Conservation (phyloP, 192 early-diverging fungal species). For the Tieghemiomyces parasiticus region DNA sequence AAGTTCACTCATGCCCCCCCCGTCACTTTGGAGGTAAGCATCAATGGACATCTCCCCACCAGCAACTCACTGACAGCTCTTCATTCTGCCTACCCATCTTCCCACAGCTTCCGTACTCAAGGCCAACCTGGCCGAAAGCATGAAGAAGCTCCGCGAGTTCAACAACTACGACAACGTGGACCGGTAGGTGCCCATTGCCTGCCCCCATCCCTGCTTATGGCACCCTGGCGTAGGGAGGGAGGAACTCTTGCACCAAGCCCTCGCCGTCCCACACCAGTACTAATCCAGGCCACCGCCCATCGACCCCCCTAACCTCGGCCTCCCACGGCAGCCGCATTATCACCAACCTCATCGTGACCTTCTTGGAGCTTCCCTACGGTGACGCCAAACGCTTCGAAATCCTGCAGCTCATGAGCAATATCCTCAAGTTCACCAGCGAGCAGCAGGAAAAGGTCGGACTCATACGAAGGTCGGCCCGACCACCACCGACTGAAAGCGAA, state of each 20-base stretch:
- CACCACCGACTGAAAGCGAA: neutral
- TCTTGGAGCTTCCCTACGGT: constrained; percentile 68
- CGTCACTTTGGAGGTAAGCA: too few species aligned
- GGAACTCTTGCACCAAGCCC: neutral
- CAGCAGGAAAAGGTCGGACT: constrained; percentile 70
- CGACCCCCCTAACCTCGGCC: neutral
- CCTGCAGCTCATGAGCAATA: constrained; percentile 73
- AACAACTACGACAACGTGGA: constrained; percentile 68
- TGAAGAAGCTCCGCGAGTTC: constrained; percentile 69
- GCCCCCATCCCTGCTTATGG: neutral
- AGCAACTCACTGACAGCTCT: too few species aligned
- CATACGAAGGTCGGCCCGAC: constrained; percentile 25
- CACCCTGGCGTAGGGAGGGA: neutral
- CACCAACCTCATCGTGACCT: constrained; percentile 79
- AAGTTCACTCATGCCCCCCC: too few species aligned
- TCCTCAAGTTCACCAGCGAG: constrained; percentile 75
- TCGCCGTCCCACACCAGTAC: neutral
- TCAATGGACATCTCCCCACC: too few species aligned
- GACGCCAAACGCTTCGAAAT: constrained; percentile 88
- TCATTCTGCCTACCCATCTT: too few species aligned
- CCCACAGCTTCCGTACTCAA: constrained; percentile 78
- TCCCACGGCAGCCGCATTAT: constrained; percentile 52
- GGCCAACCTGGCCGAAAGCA: constrained; percentile 80
- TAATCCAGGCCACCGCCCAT: constrained; percentile 6
- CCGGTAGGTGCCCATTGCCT: constrained; percentile 24